Conservation (phyloP, 129 eudicot species). For the Escallonia rubra region DNA sequence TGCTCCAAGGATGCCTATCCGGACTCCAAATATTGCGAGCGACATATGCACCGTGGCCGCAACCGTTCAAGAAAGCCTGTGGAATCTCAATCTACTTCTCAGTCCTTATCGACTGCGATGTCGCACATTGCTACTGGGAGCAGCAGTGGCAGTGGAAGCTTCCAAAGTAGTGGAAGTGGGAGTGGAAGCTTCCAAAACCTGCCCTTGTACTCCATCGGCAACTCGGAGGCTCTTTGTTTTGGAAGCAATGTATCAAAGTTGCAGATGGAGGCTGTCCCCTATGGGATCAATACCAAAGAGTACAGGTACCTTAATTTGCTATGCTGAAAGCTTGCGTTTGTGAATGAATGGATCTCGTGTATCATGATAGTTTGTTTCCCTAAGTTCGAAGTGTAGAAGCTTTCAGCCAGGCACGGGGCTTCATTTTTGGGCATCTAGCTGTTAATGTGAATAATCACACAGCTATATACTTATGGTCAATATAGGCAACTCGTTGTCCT, state of each 20-base stretch:
- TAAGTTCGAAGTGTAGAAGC: too few species aligned
- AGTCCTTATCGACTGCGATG: conserved; percentile 38
- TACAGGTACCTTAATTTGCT: conserved; percentile 23
- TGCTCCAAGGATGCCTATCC: conserved; percentile 92
- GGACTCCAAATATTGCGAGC: conserved; percentile 96
- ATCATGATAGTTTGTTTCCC: too few species aligned
- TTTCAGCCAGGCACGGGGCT: too few species aligned
- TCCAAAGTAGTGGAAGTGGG: conserved; percentile 16
- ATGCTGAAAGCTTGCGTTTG: too few species aligned
- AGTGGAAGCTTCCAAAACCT: conserved; percentile 30
- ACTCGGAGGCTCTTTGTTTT: conserved; percentile 24
- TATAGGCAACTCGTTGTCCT: too few species aligned
- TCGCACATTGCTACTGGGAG: conserved; percentile 31
- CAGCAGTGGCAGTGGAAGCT: conserved; percentile 21
- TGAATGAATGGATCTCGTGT: too few species aligned
- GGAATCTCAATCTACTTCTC: conserved; percentile 81
- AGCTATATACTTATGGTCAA: too few species aligned
- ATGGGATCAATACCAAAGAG: conserved; percentile 33
- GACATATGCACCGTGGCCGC: conserved; percentile 99
- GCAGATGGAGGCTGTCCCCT: conserved; percentile 40
- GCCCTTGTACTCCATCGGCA: conserved; percentile 28
- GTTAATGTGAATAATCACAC: too few species aligned
- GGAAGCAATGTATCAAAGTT: conserved; percentile 31
- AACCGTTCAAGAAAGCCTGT: conserved; percentile 99
- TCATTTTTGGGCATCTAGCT: too few species aligned